Percentiles rank a stretch among this genome's conserved stretches.
phyloP scores from a whole-genome alignment of 441 rosid genomes.

The Gossypium laxum region DNA sequence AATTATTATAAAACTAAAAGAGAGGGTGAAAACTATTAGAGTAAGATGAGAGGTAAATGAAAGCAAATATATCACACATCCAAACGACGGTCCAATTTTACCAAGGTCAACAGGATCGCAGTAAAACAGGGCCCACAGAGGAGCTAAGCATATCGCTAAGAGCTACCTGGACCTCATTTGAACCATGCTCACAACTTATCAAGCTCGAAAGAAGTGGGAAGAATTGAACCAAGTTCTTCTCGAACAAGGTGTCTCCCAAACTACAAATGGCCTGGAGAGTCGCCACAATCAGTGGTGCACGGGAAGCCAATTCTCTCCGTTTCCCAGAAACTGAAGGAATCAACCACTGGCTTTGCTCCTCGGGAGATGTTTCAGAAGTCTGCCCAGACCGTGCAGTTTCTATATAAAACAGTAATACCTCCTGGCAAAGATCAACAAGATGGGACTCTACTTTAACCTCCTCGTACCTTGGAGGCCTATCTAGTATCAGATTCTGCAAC shows the following conservation, averaged over 20 bases:
- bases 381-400: constrained; percentile 45
- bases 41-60: not conserved
- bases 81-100: constrained; percentile 18
- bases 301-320: constrained; percentile 85
- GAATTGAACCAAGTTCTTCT: constrained; percentile 57
- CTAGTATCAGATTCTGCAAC: constrained; percentile 65
- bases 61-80: constrained; percentile 26
- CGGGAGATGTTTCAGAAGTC: constrained; percentile 30
- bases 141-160: constrained; percentile 81
- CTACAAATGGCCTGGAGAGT: constrained; percentile 76
- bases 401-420: constrained; percentile 65
- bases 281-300: constrained; percentile 87
- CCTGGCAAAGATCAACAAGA: constrained; percentile 62
- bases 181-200: constrained; percentile 89
- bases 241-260: constrained; percentile 61
- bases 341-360: constrained; percentile 40
- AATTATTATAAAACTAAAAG: constrained; percentile 5
- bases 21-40: not conserved
- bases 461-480: constrained; percentile 40
- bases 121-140: constrained; percentile 78
- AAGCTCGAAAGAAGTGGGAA: constrained; percentile 73
- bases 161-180: constrained; percentile 80
- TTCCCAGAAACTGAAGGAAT: constrained; percentile 89
- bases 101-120: constrained; percentile 56
- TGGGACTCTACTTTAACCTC: constrained; percentile 56